Conservation (phyloP, 208 protist species). For the Trypanosoma conorhini region DNA sequence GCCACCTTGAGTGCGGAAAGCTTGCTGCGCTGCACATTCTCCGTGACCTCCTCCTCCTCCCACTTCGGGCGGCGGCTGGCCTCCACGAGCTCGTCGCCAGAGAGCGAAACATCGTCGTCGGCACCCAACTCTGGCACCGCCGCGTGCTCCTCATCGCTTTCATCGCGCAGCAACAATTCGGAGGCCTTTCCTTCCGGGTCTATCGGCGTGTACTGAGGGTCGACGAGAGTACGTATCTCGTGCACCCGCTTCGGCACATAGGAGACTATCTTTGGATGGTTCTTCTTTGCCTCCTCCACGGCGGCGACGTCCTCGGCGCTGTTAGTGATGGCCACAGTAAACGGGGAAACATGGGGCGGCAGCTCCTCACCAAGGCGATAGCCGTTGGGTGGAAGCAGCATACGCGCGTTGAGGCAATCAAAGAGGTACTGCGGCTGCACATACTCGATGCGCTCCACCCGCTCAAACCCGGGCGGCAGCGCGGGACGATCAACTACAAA, state of each 20-base stretch:
- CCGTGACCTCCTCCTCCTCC: slow-evolving; percentile 83
- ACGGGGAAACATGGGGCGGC: slow-evolving; percentile 92
- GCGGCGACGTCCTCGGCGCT: slow-evolving; percentile 72
- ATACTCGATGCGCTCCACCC: slow-evolving; percentile 82
- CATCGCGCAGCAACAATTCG: slow-evolving; percentile 29
- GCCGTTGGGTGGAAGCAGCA: slow-evolving; percentile 76
- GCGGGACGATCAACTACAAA: slow-evolving; percentile 85
- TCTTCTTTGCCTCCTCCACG: slow-evolving; percentile 75
- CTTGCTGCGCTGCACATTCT: slow-evolving; percentile 70
- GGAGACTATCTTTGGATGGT: slow-evolving; percentile 74
- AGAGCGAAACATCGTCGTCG: slow-evolving; percentile 85
- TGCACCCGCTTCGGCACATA: slow-evolving; percentile 90
- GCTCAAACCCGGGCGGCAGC: slow-evolving; percentile 56
- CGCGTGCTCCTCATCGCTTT: slow-evolving; percentile 71
- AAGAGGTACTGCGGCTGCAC: slow-evolving; percentile 97
- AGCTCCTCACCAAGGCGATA: slow-evolving; percentile 91
- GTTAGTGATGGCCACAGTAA: slow-evolving; percentile 90
- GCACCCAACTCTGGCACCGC: slow-evolving; percentile 62
- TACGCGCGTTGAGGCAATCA: slow-evolving; percentile 95
- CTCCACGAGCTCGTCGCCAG: slow-evolving; percentile 72
- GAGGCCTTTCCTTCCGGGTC: slow-evolving; percentile 82
- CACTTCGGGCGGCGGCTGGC: slow-evolving; percentile 59
- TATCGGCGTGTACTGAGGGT: slow-evolving; percentile 69
- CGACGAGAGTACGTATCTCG: slow-evolving; percentile 77
- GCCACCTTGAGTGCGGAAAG: slow-evolving; percentile 87